A percentile compares a stretch with the other conserved stretches of the same genome.
Conservation (phyloP, 768 basidiomycete genomes). For the Phaeotremella skinneri region DNA sequence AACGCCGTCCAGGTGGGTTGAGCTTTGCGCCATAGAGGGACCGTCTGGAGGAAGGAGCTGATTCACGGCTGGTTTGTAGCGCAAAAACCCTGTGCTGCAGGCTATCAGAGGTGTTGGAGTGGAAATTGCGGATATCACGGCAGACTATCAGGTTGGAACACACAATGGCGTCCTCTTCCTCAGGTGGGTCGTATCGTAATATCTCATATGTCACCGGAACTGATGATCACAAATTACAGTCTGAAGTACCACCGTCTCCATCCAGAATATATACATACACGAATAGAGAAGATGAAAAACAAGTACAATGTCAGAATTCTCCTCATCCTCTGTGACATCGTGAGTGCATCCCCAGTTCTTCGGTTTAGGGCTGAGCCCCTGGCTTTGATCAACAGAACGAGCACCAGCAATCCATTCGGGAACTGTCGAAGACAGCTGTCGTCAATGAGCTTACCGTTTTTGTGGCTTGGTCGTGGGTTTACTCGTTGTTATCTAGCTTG, state of each 20-base stretch:
- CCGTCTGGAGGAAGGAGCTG: background rate
- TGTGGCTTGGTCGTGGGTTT: slow-evolving; percentile 79
- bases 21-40: background rate
- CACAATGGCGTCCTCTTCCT: slow-evolving; percentile 90
- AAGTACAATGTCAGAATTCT: slow-evolving; percentile 81
- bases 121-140: slow-evolving; percentile 89
- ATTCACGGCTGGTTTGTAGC: slow-evolving; percentile 53
- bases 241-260: slow-evolving; percentile 92
- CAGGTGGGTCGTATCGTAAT: slow-evolving; percentile 58
- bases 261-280: slow-evolving; percentile 90
- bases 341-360: slow-evolving; percentile 53
- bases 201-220: background rate
- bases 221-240: slow-evolving; percentile 56
- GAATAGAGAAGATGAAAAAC: slow-evolving; percentile 80
- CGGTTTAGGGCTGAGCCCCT: background rate
- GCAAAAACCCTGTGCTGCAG: slow-evolving; percentile 85
- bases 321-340: slow-evolving; percentile 86
- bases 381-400: slow-evolving; percentile 62
- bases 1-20: slow-evolving; percentile 44
- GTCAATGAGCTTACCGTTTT: slow-evolving; percentile 92
- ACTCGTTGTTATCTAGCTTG: background rate
- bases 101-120: slow-evolving; percentile 83
- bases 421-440: slow-evolving; percentile 86
- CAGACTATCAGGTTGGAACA: slow-evolving; percentile 92
- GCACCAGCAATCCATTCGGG: slow-evolving; percentile 85